A percentile compares a stretch with the other conserved stretches of the same genome.
Conservation (phyloP, 2,329 filamentous ascomycete species). For the Apiospora koreana region DNA sequence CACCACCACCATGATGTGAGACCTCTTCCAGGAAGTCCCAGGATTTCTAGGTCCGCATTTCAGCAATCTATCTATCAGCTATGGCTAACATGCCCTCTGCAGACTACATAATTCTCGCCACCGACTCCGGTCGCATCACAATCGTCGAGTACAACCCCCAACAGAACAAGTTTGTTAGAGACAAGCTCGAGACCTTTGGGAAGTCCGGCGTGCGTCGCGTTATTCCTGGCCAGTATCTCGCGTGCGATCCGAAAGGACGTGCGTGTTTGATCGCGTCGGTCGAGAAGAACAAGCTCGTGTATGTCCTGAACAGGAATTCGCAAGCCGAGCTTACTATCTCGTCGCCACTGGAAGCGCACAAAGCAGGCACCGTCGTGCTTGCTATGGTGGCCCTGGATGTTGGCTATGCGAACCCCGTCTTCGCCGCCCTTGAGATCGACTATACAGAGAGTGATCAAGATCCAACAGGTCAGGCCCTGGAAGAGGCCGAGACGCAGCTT, state of each 20-base stretch:
- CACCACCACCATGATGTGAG: constrained; percentile 24
- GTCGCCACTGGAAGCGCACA: constrained; percentile 94
- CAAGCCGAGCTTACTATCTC: constrained; percentile 96
- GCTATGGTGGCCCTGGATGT: constrained; percentile 88
- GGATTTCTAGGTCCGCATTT: constrained; percentile 16
- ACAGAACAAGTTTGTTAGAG: constrained; percentile 82
- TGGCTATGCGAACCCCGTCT: constrained; percentile 95
- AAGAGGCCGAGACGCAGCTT: constrained; percentile 83
- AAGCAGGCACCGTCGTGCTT: constrained; percentile 86
- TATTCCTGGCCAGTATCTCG: constrained; percentile 93
- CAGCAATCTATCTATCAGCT: constrained; percentile 11
- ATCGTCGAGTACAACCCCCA: constrained; percentile 89
- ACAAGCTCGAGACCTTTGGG: constrained; percentile 96
- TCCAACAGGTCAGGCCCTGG: constrained; percentile 77
- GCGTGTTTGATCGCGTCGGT: constrained; percentile 91
- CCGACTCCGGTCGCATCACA: constrained; percentile 92
- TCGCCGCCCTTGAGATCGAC: constrained; percentile 91
- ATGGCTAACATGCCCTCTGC: constrained; percentile 29
- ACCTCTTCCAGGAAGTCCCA: constrained; percentile 18
- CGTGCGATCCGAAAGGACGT: constrained; percentile 91
- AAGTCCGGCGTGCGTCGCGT: constrained; percentile 95
- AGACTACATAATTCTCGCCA: constrained; percentile 96
- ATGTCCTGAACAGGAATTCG: constrained; percentile 93
- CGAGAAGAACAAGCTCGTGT: constrained; percentile 99
- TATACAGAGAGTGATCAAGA: constrained; percentile 92